Percentiles rank a stretch among this genome's conserved stretches.
These are phyloP conservation scores for Russula ochroleuca DNA, from an alignment of 768 basidiomycete species.

Conservation along the genomic window DNA sequence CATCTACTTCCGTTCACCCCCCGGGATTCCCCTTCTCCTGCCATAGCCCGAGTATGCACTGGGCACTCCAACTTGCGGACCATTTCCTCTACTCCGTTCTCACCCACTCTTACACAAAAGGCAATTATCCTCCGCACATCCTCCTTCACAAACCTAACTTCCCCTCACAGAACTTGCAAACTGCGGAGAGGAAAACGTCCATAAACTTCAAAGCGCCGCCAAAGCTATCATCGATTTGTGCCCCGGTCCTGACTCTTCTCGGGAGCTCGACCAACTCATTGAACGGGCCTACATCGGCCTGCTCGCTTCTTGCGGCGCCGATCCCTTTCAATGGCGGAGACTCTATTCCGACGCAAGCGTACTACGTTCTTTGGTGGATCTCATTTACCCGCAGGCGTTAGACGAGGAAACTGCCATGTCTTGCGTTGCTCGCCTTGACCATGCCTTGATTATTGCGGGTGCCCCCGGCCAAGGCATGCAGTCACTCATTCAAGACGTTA, in stretches of 20 bases:
- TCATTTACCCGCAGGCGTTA: conserved; percentile 21
- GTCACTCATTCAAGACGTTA: conserved; percentile 59
- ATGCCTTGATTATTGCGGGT: conserved; percentile 80
- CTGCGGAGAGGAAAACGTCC: conserved; percentile 37
- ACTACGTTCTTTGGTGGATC: conserved; percentile 46
- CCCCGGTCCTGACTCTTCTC: conserved; percentile 9
- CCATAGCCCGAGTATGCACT: conserved; percentile 1
- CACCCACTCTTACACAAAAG: conserved; percentile 13
- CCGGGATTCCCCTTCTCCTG: neutral
- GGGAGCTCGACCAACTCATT: conserved; percentile 43
- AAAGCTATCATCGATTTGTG: neutral
- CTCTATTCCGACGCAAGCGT: conserved; percentile 76
- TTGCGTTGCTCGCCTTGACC: conserved; percentile 64
- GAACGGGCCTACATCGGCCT: conserved; percentile 48
- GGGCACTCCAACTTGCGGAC: conserved; percentile 17
- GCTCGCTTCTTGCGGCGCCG: conserved; percentile 37
- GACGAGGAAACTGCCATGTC: conserved; percentile 35
- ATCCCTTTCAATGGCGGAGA: conserved; percentile 52
- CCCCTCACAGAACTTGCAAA: conserved; percentile 17
- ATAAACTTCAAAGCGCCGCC: conserved; percentile 19
- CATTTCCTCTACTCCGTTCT: conserved; percentile 11
- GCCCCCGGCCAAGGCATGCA: conserved; percentile 57
- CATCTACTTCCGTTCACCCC: conserved; percentile 11
- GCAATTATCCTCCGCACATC: conserved; percentile 35
- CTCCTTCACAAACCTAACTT: neutral